A percentile compares a stretch with the other conserved stretches of the same genome.
phyloP scores from a whole-genome alignment of 1,284 basidiomycete genomes.

The Ceratobasidium sp. region DNA sequence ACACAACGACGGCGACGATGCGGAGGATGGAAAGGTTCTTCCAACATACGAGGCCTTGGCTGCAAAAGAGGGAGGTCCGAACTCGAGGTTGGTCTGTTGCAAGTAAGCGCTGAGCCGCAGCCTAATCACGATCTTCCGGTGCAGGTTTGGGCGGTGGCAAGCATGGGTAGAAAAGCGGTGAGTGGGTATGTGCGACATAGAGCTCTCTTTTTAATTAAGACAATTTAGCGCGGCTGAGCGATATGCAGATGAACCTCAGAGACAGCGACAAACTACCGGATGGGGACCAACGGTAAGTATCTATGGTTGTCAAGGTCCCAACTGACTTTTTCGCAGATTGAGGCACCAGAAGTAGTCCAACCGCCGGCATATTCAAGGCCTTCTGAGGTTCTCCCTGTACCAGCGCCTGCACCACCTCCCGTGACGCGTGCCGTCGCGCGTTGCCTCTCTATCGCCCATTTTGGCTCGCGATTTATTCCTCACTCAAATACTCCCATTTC shows the following conservation, averaged over 20 bases:
- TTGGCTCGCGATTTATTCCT: conserved; percentile 84
- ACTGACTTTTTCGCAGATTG: conserved; percentile 12
- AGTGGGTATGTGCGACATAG: conserved; percentile 36
- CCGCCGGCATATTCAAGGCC: conserved; percentile 46
- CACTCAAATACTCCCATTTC: conserved; percentile 76
- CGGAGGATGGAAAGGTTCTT: conserved; percentile 66
- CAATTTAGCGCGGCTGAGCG: conserved; percentile 77
- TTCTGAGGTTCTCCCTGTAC: conserved; percentile 34
- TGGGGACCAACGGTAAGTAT: conserved; percentile 63
- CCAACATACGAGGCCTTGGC: conserved; percentile 82
- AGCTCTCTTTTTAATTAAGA: not conserved
- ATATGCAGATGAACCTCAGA: conserved; percentile 67
- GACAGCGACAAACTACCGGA: conserved; percentile 67
- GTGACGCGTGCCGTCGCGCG: conserved; percentile 54
- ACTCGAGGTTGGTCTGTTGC: conserved; percentile 40
- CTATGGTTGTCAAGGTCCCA: conserved; percentile 49
- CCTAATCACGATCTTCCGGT: conserved; percentile 62
- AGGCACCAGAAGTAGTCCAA: conserved; percentile 50
- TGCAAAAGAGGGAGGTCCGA: conserved; percentile 47
- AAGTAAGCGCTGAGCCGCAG: not conserved
- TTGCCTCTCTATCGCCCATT: conserved; percentile 71
- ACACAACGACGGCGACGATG: not conserved
- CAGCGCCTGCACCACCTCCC: conserved; percentile 53
- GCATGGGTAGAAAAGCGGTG: conserved; percentile 87
- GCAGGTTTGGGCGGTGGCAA: conserved; percentile 81